Conservation (phyloP, 805 yeast species). For the Candida ortonii region DNA sequence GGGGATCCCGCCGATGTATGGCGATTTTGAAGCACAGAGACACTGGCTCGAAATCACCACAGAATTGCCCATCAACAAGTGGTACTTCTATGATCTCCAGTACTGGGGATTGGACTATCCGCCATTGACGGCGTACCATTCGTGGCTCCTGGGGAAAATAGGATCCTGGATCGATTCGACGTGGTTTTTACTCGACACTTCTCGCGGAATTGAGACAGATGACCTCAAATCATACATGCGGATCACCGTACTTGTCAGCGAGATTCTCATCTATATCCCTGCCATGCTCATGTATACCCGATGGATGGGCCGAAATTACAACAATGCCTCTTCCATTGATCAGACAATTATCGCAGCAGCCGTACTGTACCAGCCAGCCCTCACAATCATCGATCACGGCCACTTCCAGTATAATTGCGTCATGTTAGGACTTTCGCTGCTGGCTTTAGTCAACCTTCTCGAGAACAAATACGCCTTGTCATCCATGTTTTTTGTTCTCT, state of each 20-base stretch:
- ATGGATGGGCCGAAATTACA: constrained; percentile 61
- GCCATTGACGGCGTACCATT: constrained; percentile 92
- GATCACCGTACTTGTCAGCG: constrained; percentile 71
- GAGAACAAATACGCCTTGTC: constrained; percentile 65
- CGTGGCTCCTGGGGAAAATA: constrained; percentile 71
- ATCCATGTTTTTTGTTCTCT: constrained; percentile 70
- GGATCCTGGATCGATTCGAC: constrained; percentile 59
- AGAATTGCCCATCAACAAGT: constrained; percentile 64
- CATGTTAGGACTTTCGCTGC: constrained; percentile 83
- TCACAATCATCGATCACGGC: constrained; percentile 89
- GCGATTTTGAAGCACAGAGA: constrained; percentile 97
- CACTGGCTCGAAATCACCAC: constrained; percentile 96
- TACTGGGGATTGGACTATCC: constrained; percentile 99
- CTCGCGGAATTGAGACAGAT: constrained; percentile 71
- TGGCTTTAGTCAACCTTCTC: constrained; percentile 62
- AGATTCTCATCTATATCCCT: constrained; percentile 71
- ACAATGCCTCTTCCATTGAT: constrained; percentile 56
- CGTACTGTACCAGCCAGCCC: constrained; percentile 79
- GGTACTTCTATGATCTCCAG: constrained; percentile 88
- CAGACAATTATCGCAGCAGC: constrained; percentile 75
- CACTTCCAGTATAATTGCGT: constrained; percentile 95
- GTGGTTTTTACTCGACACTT: constrained; percentile 74
- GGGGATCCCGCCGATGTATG: constrained; percentile 72
- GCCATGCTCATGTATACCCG: constrained; percentile 70
- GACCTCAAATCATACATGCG: constrained; percentile 85